Evolutionary conservation across 1,284 basidiomycete genomes (phyloP), one percentile per base, ranked within the genome.

Genomic region (Stereum hirsutum): DNA sequence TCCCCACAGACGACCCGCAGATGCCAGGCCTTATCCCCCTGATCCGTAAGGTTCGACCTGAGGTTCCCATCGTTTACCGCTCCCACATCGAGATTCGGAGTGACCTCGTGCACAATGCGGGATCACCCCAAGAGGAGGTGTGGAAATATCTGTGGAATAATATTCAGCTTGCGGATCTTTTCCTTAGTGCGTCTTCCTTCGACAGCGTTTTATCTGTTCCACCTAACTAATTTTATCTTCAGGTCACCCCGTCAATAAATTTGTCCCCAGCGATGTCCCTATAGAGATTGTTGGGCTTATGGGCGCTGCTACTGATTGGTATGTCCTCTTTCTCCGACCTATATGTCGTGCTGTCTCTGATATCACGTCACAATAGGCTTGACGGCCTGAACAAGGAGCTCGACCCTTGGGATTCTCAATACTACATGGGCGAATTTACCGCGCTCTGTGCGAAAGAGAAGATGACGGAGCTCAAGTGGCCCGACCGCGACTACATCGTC

Each of bases 121-220:
- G 83, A 31, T 90, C 89, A 5, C 83, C 86, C 23, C 89, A 92
- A 55, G 76, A 85, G 55, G 83, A 87, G 51, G 89, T 91, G 10
- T 92, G 89, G 89, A 75, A 90, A 55, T 92, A 91, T 60, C 71
- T 92, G 14, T 92, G 85, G 81, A 82, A 88, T 54, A 89, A 89
- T 61, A 88, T 93, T 56, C 73, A 89, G 58, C 70, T 82, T 23
- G 81, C 86, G 39, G 89, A 92, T 65, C 61, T 91, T 53, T 91
- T 92, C 68, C 84, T 92, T 65, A 79, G 84, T 50, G 24, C 39
- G 49, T 42, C 30, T 6, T 10, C n/a, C 23, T 7, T n/a, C 17
- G 23, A 15, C 6, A 2, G 20, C 15, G 3, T 25, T 8, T 8
- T 25, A 6, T 35, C 31, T 4, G 21, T n/a, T 20, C 8, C 7